Conservation (phyloP, 805 yeast species). For the Candida ponderosae region DNA sequence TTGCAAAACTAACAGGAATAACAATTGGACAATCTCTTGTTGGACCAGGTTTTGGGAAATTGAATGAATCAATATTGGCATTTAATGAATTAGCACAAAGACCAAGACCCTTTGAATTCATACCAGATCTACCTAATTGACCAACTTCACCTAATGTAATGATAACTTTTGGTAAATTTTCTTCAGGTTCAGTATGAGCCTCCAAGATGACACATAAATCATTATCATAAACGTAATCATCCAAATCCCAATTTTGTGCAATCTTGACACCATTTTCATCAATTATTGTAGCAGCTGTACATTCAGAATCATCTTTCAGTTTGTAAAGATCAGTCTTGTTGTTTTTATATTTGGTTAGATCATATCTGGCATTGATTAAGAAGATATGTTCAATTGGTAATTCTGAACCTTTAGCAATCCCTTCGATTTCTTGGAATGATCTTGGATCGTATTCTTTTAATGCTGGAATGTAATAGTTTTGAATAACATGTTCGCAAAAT, state of each 20-base stretch:
- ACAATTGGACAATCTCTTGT: constrained; percentile 3
- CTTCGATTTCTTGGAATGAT: constrained; percentile 5
- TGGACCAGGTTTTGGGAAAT: constrained; percentile 6
- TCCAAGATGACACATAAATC: constrained; percentile 7
- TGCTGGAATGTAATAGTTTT: constrained; percentile 9
- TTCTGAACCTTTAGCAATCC: constrained; percentile 7
- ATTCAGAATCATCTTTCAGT: constrained; percentile 8
- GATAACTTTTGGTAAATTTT: constrained; percentile 6
- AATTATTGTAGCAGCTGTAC: constrained; percentile 9
- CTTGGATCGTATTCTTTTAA: constrained; percentile 6
- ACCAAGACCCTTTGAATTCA: constrained; percentile 10
- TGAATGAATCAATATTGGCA: constrained; percentile 7
- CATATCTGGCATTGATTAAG: constrained; percentile 10
- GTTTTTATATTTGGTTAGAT: constrained; percentile 8
- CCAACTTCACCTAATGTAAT: constrained; percentile 11
- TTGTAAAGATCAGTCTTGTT: constrained; percentile 4
- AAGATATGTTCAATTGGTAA: constrained; percentile 6
- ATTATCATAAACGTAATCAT: constrained; percentile 6
- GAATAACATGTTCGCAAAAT: constrained; percentile 7
- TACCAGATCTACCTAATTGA: constrained; percentile 11
- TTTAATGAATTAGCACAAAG: constrained; percentile 9
- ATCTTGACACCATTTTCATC: constrained; percentile 10
- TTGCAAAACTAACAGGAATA: constrained; percentile 7
- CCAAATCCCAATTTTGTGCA: constrained; percentile 11
- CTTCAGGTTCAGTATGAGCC: constrained; percentile 8